Percentiles rank a stretch among this genome's conserved stretches.
Evolutionary conservation across 1,139 yeast species (phyloP).

Genomic region (Magnusiomyces fungicola): DNA sequence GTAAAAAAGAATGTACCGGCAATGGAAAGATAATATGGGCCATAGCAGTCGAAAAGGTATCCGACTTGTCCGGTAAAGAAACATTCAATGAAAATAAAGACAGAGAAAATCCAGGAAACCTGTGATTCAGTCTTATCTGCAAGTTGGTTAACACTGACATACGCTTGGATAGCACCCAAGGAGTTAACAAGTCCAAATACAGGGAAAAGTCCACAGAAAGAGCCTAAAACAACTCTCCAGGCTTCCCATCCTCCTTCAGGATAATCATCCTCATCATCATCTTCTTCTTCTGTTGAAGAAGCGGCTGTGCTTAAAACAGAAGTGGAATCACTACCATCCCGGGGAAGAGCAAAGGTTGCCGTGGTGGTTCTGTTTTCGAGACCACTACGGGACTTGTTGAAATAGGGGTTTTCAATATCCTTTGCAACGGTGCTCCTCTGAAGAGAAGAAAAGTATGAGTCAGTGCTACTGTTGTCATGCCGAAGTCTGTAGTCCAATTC

Average conservation of each 20-base stretch:
- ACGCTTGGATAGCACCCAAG: constrained; percentile 63
- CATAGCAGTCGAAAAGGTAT: constrained; percentile 53
- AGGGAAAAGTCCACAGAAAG: constrained; percentile 55
- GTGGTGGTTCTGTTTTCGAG: no score
- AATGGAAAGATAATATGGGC: constrained; percentile 44
- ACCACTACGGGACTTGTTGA: no score
- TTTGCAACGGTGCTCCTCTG: no score
- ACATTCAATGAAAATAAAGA: constrained; percentile 50
- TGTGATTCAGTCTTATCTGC: constrained; percentile 40
- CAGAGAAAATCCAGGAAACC: constrained; percentile 62
- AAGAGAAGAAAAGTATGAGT: no score
- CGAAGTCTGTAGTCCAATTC: no score
- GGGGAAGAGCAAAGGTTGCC: no score
- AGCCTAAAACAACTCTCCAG: constrained; percentile 51
- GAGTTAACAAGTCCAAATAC: constrained; percentile 63
- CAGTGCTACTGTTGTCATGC: no score
- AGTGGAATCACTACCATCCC: no score
- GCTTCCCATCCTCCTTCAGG: constrained; percentile 57
- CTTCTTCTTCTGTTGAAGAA: constrained; percentile 20
- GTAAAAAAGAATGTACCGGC: constrained; percentile 42
- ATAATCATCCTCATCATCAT: constrained; percentile 23
- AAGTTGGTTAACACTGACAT: constrained; percentile 52
- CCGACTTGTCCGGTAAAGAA: constrained; percentile 56
- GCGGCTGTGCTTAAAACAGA: not conserved
- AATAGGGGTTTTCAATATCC: no score